These are phyloP conservation scores for Oryza longistaminata DNA, from an alignment of 176 grass and related monocot genomes.

Conservation along the genomic window DNA sequence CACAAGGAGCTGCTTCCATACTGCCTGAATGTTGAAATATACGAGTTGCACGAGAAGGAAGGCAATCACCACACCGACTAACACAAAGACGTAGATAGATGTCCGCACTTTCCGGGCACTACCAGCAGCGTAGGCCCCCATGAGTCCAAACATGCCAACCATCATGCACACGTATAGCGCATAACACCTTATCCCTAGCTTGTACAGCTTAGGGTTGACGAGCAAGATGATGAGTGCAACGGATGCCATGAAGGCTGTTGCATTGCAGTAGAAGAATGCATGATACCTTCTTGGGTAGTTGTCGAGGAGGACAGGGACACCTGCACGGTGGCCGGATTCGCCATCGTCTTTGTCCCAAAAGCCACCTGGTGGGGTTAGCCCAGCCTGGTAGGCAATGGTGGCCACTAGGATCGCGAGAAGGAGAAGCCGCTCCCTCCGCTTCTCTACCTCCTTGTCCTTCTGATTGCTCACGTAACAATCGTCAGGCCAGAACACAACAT, in stretches of 20 bases:
- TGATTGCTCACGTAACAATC: not conserved
- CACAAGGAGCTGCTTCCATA: too few relatives aligned
- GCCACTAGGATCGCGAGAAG: constrained; percentile 28
- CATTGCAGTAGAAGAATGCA: constrained; percentile 48
- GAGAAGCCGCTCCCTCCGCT: constrained; percentile 31
- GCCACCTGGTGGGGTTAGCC: constrained; percentile 16
- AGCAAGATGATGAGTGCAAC: constrained; percentile 40
- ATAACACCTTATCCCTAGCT: not conserved
- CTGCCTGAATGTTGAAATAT: too few relatives aligned
- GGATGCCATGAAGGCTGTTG: constrained; percentile 32
- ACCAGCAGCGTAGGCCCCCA: constrained; percentile 19
- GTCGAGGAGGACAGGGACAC: constrained; percentile 6
- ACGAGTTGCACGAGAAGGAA: not conserved
- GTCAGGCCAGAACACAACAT: not conserved
- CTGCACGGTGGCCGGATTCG: not conserved
- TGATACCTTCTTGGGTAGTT: constrained; percentile 28
- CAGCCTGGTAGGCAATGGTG: not conserved
- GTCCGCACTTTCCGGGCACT: not conserved
- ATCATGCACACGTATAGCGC: not conserved
- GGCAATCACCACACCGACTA: not conserved
- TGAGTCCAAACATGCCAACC: not conserved
- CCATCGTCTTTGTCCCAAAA: constrained; percentile 1
- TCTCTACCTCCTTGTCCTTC: not conserved
- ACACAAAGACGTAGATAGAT: not conserved
- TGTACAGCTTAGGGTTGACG: constrained; percentile 14